Evolutionary conservation across 257 asterid genomes (phyloP), one percentile per base, ranked within the genome.

Genomic region (Cordia subcordata): DNA sequence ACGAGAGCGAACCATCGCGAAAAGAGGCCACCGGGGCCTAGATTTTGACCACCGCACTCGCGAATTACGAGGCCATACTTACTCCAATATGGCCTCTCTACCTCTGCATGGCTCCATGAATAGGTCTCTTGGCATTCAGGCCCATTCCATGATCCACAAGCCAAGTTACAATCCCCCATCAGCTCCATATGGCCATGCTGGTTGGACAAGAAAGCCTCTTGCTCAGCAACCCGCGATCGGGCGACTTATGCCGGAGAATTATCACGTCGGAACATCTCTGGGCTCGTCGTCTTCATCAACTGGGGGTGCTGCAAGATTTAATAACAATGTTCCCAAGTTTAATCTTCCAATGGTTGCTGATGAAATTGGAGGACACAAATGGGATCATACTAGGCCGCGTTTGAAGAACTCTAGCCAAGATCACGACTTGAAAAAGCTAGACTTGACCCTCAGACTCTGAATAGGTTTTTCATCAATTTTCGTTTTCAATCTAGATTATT

Each of bases 1-100:
- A 56, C 78, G 89, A 0, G 99, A 93, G 64, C 32, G 97, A 49
- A 86, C 94, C 2, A 79, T 93, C 1, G 94, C 95, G 0, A 86
- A 86, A 74, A 80, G 81, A 50, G 81, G 81, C 1, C 81, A 55
- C 39, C 66, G 65, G 40, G 8, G 55, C 18, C 44, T 52, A 74
- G 16, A 56, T 55, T 53, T 17, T 67, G n/a, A 53, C 60, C 15
- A 18, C 56, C 9, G 22, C 53, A 16, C 69, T 42, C 20, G 19
- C 13, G 63, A 14, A 11, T 42, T 42, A 42, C 47, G 10, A 10
- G 47, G 4, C 10, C 47, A 42, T 3, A 42, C 8, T 1, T 42
- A 10, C 10, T 8, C 47, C 2, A 42, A 45, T 52, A 42, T 42
- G 47, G 47, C 47, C 10, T 42, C 47, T 10, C 15, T 42, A 42